phyloP scores from a whole-genome alignment of 2,329 filamentous ascomycete species.

The Cladosporium sphaerospermum region DNA sequence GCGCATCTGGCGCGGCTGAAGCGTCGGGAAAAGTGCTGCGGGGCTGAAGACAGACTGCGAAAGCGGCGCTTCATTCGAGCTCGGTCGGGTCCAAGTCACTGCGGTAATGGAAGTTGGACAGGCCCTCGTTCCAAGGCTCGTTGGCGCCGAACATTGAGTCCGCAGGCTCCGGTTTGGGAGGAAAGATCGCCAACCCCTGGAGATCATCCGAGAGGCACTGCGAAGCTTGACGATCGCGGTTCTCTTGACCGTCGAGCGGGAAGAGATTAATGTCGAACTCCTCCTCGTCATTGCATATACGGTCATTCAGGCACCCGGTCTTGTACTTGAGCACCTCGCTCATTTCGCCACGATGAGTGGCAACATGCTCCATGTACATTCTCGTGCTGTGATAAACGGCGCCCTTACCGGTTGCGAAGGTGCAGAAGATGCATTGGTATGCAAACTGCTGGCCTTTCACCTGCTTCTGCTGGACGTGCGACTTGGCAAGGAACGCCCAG shows the following conservation, averaged over 20 bases:
- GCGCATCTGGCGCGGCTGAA: conserved; percentile 63
- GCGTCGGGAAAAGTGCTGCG: neutral
- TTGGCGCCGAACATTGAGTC: conserved; percentile 23
- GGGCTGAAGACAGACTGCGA: neutral
- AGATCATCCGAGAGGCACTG: conserved; percentile 21
- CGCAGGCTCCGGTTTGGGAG: conserved; percentile 16
- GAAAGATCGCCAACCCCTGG: conserved; percentile 12
- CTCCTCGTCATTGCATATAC: conserved; percentile 34
- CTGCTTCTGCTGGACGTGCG: conserved; percentile 34
- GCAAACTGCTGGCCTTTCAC: conserved; percentile 25
- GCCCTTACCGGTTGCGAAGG: conserved; percentile 31
- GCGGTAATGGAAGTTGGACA: conserved; percentile 28
- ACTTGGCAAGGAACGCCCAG: conserved; percentile 44
- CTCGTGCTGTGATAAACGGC: conserved; percentile 36
- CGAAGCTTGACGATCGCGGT: conserved; percentile 6
- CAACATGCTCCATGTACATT: conserved; percentile 41
- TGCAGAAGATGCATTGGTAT: conserved; percentile 45
- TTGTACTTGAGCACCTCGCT: conserved; percentile 34
- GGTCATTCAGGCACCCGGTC: conserved; percentile 39
- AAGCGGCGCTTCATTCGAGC: conserved; percentile 16
- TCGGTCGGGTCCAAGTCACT: conserved; percentile 22
- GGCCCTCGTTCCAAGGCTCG: conserved; percentile 29
- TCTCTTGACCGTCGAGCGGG: conserved; percentile 19
- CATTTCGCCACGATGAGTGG: conserved; percentile 31
- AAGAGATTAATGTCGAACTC: conserved; percentile 45